phyloP scores from a whole-genome alignment of 345 rosid species.

The Hibiscus mutabilis region DNA sequence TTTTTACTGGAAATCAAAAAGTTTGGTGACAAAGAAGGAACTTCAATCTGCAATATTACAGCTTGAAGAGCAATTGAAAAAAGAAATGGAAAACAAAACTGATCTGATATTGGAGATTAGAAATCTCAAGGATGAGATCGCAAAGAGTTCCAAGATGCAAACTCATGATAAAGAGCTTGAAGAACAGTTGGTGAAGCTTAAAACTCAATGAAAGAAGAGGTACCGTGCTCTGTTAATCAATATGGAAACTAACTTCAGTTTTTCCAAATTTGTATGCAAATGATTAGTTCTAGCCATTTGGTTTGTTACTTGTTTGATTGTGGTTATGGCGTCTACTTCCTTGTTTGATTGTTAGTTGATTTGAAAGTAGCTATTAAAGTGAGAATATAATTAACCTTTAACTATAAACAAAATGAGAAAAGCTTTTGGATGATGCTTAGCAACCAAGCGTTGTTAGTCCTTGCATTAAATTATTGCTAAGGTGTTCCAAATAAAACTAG shows the following conservation, averaged over 20 bases:
- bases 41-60: slow-evolving; percentile 51
- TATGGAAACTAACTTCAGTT: too few species aligned
- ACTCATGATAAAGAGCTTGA: slow-evolving; percentile 55
- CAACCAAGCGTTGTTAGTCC: slow-evolving; percentile 2
- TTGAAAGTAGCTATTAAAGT: neutral
- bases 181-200: slow-evolving; percentile 31
- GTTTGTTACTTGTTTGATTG: too few species aligned
- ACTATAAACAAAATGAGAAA: slow-evolving; percentile 25
- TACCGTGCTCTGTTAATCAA: too few species aligned
- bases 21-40: slow-evolving; percentile 39
- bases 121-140: slow-evolving; percentile 38
- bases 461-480: slow-evolving; percentile 6
- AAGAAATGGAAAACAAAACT: slow-evolving; percentile 36
- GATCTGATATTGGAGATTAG: slow-evolving; percentile 37
- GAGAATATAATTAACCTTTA: slow-evolving; percentile 20
- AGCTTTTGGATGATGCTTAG: slow-evolving; percentile 13
- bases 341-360: slow-evolving; percentile 1
- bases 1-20: too few species aligned
- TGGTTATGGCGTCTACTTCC: too few species aligned
- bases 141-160: slow-evolving; percentile 45
- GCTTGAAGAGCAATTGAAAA: slow-evolving; percentile 55
- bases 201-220: slow-evolving; percentile 49
- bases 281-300: too few species aligned
- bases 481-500: neutral
- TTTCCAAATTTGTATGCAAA: too few species aligned